Conservation (phyloP, 164 flowering plant genomes). For the Malania oleifera region DNA sequence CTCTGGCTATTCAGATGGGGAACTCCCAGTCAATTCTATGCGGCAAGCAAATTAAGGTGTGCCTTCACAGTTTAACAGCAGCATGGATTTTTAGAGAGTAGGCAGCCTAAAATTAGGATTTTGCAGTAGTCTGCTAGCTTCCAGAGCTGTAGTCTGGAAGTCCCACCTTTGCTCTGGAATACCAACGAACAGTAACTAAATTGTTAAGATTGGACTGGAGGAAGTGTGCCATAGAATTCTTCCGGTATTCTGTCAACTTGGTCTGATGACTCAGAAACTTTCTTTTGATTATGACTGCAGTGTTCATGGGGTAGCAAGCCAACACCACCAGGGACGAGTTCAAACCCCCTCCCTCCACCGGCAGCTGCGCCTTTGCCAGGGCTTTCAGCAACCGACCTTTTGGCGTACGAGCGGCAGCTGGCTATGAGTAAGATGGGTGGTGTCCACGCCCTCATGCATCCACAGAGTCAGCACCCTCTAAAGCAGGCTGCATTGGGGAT, state of each 20-base stretch:
- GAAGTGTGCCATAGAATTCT: too few relatives aligned
- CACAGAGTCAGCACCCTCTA: conserved; percentile 65
- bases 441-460: conserved; percentile 61
- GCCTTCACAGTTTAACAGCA: conserved; percentile 2
- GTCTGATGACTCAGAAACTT: not conserved
- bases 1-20: conserved; percentile 92
- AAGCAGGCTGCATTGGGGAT: conserved; percentile 63
- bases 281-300: conserved; percentile 28
- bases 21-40: conserved; percentile 60
- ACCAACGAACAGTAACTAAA: too few relatives aligned
- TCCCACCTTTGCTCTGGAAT: too few relatives aligned
- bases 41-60: conserved; percentile 86
- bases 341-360: conserved; percentile 95
- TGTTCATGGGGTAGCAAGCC: conserved; percentile 99
- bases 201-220: too few relatives aligned
- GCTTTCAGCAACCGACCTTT: conserved; percentile 59
- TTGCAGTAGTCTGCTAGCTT: too few relatives aligned
- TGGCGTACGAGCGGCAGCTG: conserved; percentile 83
- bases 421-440: conserved; percentile 91
- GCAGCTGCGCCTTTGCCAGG: conserved; percentile 66
- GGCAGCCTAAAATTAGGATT: too few relatives aligned
- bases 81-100: too few relatives aligned
- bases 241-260: not conserved
- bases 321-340: conserved; percentile 85
- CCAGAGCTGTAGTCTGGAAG: not conserved